Conservation (phyloP, 1,284 basidiomycete genomes). For the Cryptococcus hybrid region DNA sequence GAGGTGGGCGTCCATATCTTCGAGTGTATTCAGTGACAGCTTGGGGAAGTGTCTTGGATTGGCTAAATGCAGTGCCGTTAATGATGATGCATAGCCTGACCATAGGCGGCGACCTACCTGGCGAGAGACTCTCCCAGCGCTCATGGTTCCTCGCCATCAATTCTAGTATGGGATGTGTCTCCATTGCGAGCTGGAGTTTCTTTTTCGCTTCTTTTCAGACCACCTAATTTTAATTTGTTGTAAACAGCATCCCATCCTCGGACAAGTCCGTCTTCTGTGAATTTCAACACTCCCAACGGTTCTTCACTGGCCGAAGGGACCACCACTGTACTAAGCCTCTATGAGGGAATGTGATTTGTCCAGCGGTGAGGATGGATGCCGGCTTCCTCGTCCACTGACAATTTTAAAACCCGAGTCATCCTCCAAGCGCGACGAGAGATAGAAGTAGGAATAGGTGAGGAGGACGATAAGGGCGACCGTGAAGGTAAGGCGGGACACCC, state of each 20-base stretch:
- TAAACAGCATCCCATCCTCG: constrained; percentile 31
- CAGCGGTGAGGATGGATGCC: not conserved
- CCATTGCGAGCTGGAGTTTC: constrained; percentile 14
- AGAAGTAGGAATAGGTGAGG: constrained; percentile 13
- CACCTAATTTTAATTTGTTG: constrained; percentile 8
- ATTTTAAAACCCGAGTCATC: constrained; percentile 11
- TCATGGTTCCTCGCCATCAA: constrained; percentile 37
- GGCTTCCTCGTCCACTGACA: not conserved
- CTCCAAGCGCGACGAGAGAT: constrained; percentile 11
- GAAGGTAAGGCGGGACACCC: no score
- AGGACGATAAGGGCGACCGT: constrained; percentile 17
- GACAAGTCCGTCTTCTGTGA: constrained; percentile 28
- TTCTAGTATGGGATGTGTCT: constrained; percentile 43
- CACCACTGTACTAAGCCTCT: constrained; percentile 9
- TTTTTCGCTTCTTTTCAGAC: constrained; percentile 18
- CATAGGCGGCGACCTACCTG: constrained; percentile 25
- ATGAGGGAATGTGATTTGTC: constrained; percentile 6
- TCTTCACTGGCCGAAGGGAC: not conserved
- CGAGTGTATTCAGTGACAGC: constrained; percentile 49
- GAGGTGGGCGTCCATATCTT: constrained; percentile 50
- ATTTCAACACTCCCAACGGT: constrained; percentile 12
- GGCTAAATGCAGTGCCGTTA: constrained; percentile 19
- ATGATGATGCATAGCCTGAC: not conserved
- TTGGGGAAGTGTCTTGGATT: constrained; percentile 46
- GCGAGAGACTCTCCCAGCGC: constrained; percentile 37